Evolutionary conservation across 2,329 filamentous ascomycete genomes (phyloP).

Genomic region (Phialocephala subalpina): DNA sequence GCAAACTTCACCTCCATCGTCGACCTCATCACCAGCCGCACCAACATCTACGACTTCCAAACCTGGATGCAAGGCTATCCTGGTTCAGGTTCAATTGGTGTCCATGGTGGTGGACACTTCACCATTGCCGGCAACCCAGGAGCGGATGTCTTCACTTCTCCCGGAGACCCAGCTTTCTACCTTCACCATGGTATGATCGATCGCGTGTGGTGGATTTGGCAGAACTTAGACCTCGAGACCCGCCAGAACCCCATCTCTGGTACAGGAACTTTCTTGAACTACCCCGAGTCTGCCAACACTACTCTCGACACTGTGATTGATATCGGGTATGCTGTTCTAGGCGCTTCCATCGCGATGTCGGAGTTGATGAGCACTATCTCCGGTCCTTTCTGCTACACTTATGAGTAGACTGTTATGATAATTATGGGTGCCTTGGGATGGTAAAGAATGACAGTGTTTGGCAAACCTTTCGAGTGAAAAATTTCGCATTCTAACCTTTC

Average conservation of each 20-base stretch:
- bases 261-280: not conserved
- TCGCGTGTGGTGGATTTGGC: constrained; percentile 55
- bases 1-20: too few relatives aligned
- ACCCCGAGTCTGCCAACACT: not conserved
- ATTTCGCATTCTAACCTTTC: too few relatives aligned
- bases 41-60: constrained; percentile 48
- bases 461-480: too few relatives aligned
- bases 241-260: constrained; percentile 40
- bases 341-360: constrained; percentile 13
- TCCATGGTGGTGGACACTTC: constrained; percentile 50
- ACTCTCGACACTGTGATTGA: constrained; percentile 16
- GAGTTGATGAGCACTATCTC: constrained; percentile 25
- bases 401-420: not conserved
- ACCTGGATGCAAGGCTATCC: constrained; percentile 51
- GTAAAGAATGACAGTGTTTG: too few relatives aligned
- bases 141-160: constrained; percentile 52
- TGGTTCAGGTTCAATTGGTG: constrained; percentile 43
- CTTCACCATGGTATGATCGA: constrained; percentile 55
- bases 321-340: constrained; percentile 19
- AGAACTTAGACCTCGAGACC: constrained; percentile 51
- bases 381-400: constrained; percentile 27
- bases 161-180: constrained; percentile 55
- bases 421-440: too few relatives aligned
- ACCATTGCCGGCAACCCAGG: constrained; percentile 52
- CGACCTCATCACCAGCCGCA: not conserved